Base-by-base conservation (phyloP, 2,329 filamentous ascomycete genomes). In the Purpureocillium lavendulum region DNA sequence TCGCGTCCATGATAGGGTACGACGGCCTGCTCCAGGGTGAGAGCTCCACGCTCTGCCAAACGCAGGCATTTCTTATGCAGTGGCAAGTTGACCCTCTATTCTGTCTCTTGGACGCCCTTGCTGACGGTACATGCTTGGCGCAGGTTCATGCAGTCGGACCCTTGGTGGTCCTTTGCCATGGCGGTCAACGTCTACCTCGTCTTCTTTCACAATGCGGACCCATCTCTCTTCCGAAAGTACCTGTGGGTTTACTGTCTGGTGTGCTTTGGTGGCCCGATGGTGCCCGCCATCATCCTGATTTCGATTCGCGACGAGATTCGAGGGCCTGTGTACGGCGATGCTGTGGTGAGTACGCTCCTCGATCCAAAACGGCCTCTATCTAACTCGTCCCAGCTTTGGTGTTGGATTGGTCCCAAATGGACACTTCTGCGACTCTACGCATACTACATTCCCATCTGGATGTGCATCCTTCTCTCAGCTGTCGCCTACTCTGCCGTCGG, bases 111-210 rank as follows among this genome's bases (percentile, higher is more conserved):
- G n/a, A n/a, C n/a, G n/a, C n/a, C 21, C 21, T 45, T 3, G 46
- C 36, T 24, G 10, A 18, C n/a, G 9, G 6, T 26, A 26, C 21
- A 26, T 26, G 21, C 21, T 26, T 26, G 5, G 21, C 21, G 12
- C 33, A 86, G 80, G 76, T 87, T 86, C 57, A 83, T 84, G 75
- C 80, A 82, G 48, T 81, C 81, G 4, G 82, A 86, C 58, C 77
- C 81, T 1, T 72, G 83, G 62, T 88, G 81, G 83, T 84, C 82
- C 0, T 77, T 87, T 49, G 82, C 82, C 45, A 90, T 90, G 84
- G 83, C 85, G 1, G 70, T 82, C 51, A 90, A 90, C 47, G 85
- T 90, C 40, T 87, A 82, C 54, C 70, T 89, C 36, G 74, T 78
- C 31, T 77, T 79, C 52, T 78, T 77, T 58, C 66, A 66, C 52